phyloP scores from a whole-genome alignment of 768 basidiomycete species.

The Dentipellis sp. region DNA sequence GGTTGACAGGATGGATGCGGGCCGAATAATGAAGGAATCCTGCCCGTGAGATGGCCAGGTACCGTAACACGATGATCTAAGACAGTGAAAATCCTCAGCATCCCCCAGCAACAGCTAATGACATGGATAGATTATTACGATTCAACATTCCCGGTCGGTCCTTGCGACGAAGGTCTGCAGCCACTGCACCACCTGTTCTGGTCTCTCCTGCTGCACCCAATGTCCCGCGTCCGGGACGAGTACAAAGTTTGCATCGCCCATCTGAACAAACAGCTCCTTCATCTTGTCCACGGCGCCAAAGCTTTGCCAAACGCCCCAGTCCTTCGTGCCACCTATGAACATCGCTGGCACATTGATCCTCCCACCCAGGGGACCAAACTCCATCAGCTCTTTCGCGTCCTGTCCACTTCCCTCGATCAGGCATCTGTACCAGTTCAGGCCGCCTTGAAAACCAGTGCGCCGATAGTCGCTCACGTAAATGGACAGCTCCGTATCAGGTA shows the following conservation, averaged over 20 bases:
- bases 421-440: constrained; percentile 47
- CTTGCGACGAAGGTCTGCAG: not conserved
- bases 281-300: constrained; percentile 41
- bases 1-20: no score
- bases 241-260: constrained; percentile 38
- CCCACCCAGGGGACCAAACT: constrained; percentile 31
- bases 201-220: constrained; percentile 54
- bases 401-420: constrained; percentile 21
- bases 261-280: constrained; percentile 17
- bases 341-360: constrained; percentile 43
- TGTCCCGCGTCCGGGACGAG: constrained; percentile 49
- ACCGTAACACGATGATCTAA: no score
- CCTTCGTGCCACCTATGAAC: constrained; percentile 45
- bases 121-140: no score
- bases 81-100: no score
- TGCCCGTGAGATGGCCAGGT: no score
- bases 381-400: constrained; percentile 30
- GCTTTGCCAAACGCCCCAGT: constrained; percentile 53
- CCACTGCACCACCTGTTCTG: constrained; percentile 31
- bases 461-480: constrained; percentile 41
- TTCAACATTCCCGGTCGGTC: not conserved
- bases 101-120: no score
- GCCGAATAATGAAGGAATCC: no score
- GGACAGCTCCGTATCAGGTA: constrained; percentile 36
- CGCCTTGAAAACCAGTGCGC: constrained; percentile 55